phyloP scores from a whole-genome alignment of 768 basidiomycete genomes.

The Thelephora aurantiotincta region DNA sequence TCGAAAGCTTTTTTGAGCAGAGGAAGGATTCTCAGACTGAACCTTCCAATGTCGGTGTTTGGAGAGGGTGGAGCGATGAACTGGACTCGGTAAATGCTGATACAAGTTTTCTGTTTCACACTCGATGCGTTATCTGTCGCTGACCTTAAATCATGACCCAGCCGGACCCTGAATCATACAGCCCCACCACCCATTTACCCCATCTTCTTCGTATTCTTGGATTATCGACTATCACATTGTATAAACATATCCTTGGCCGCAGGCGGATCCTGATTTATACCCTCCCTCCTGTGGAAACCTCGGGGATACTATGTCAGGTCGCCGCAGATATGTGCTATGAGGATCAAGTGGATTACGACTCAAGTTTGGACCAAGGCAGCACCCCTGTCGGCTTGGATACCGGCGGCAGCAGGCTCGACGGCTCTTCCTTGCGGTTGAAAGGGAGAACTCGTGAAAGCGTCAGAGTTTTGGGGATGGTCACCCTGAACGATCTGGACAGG shows the following conservation, averaged over 20 bases:
- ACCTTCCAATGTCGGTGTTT: conserved; percentile 41
- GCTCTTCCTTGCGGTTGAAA: conserved; percentile 12
- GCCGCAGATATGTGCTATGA: conserved; percentile 53
- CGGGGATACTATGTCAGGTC: conserved; percentile 51
- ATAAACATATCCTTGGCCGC: conserved; percentile 66
- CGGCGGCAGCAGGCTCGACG: conserved; percentile 5
- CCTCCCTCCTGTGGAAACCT: conserved; percentile 64
- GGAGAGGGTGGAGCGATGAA: conserved; percentile 59
- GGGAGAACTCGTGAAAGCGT: conserved; percentile 37
- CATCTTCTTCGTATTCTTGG: conserved; percentile 68
- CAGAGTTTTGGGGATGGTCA: conserved; percentile 68
- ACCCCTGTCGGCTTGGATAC: conserved; percentile 3
- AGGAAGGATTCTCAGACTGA: conserved; percentile 36
- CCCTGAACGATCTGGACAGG: conserved; percentile 56
- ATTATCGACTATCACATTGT: conserved; percentile 62
- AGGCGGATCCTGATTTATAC: conserved; percentile 71
- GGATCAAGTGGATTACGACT: conserved; percentile 11
- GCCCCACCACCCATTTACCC: conserved; percentile 59
- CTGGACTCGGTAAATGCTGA: conserved; percentile 21
- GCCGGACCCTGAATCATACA: conserved; percentile 15
- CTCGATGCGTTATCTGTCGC: background rate
- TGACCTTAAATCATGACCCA: conserved; percentile 1
- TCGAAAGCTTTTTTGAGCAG: conserved; percentile 48
- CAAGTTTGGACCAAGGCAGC: background rate
- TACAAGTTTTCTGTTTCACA: background rate